Conservation (phyloP, 2,329 filamentous ascomycete species). For the Colletotrichum eleusines region DNA sequence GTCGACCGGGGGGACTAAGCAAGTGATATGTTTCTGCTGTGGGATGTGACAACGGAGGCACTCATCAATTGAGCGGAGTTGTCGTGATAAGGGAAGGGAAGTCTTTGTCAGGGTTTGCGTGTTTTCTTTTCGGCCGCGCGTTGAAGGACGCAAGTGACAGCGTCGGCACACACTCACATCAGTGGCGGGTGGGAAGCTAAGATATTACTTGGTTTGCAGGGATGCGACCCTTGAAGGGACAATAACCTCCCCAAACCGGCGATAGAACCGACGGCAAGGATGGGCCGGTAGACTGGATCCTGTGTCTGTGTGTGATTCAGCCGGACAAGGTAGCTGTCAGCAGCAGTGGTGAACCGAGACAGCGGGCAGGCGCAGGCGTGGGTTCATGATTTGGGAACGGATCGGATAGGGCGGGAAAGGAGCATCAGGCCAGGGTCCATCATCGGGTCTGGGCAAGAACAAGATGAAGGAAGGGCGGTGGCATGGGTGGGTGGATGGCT, state of each 20-base stretch:
- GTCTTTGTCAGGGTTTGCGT: not conserved
- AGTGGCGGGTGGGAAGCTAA: conserved; percentile 26
- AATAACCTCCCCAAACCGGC: conserved; percentile 31
- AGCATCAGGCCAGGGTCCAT: conserved; percentile 11
- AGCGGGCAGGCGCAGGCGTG: conserved; percentile 12
- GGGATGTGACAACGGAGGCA: not conserved
- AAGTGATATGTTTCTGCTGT: conserved; percentile 16
- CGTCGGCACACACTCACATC: conserved; percentile 8
- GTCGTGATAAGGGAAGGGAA: conserved; percentile 7
- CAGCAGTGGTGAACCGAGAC: conserved; percentile 19
- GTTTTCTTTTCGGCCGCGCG: conserved; percentile 8
- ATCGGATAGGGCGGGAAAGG: not conserved
- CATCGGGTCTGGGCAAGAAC: conserved; percentile 31
- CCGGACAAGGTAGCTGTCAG: conserved; percentile 8
- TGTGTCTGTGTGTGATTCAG: conserved; percentile 10
- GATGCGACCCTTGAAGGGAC: conserved; percentile 17
- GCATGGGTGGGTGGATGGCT: conserved; percentile 6
- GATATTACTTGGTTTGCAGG: conserved; percentile 34
- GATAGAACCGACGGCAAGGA: conserved; percentile 35
- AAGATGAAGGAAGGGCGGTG: not conserved
- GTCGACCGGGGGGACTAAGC: conserved; percentile 5
- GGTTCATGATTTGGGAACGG: not conserved
- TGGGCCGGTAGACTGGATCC: conserved; percentile 1
- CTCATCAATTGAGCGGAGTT: not conserved
- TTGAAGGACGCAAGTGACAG: conserved; percentile 8